Evolutionary conservation across 139 green algal genomes (phyloP).

Genomic region (Trebouxia sp.): DNA sequence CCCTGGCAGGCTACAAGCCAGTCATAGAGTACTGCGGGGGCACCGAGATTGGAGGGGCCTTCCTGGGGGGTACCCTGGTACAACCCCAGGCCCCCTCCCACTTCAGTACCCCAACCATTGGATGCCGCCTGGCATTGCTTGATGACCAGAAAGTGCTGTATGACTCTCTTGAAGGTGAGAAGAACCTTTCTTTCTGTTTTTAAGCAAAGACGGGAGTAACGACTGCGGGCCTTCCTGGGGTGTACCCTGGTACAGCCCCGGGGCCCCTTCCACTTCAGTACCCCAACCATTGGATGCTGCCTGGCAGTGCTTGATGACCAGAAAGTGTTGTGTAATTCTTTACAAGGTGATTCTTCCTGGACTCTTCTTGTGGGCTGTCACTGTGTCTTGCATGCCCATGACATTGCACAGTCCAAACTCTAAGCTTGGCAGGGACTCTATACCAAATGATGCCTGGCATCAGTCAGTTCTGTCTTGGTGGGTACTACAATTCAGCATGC

Average conservation of each 20-base stretch:
- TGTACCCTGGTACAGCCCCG: slow-evolving; percentile 77
- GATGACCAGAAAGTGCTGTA: slow-evolving; percentile 20
- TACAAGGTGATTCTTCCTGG: not conserved
- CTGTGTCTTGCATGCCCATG: no score
- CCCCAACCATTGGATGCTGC: slow-evolving; percentile 59
- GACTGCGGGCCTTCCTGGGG: slow-evolving; percentile 79
- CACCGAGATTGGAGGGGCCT: slow-evolving; percentile 91
- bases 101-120: slow-evolving; percentile 64
- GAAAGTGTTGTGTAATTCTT: not conserved
- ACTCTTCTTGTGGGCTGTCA: no score
- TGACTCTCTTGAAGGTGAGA: not conserved
- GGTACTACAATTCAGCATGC: no score
- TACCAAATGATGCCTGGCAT: no score
- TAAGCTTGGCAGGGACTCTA: no score
- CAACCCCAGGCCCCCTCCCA: slow-evolving; percentile 71
- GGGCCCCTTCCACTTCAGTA: slow-evolving; percentile 60
- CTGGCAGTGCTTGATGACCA: slow-evolving; percentile 53
- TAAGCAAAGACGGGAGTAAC: no score
- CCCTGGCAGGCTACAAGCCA: slow-evolving; percentile 71
- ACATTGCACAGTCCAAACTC: no score
- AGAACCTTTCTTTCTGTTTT: no score
- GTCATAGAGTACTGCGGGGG: slow-evolving; percentile 91
- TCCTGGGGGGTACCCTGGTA: slow-evolving; percentile 70
- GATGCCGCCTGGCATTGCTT: slow-evolving; percentile 56
- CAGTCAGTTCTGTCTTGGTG: no score